phyloP scores from a whole-genome alignment of 331 rosid genomes.

The Rosa hybrid region DNA sequence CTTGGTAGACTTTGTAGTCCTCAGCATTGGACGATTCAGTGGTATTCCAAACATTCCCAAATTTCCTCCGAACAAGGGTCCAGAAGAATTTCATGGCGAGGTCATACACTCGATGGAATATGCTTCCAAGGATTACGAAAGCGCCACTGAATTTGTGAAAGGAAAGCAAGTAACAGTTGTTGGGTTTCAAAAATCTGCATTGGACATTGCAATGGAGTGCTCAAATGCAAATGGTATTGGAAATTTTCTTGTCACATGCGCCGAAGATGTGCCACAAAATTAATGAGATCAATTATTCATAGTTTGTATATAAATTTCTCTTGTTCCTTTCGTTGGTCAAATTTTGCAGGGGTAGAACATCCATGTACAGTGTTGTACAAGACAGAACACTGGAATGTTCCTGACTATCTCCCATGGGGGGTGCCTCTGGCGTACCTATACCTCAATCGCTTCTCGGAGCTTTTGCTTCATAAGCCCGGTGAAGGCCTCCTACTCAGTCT shows the following conservation, averaged over 20 bases:
- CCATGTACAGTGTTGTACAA: slow-evolving; percentile 64
- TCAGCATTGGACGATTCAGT: slow-evolving; percentile 70
- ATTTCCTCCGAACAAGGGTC: slow-evolving; percentile 57
- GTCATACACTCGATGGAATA: slow-evolving; percentile 63
- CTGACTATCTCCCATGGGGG: slow-evolving; percentile 73
- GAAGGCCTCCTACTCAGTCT: slow-evolving; percentile 50
- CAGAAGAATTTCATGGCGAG: slow-evolving; percentile 48
- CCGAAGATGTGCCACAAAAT: not conserved
- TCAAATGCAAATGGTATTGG: slow-evolving; percentile 48
- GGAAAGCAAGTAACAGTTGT: slow-evolving; percentile 55
- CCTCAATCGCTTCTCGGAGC: slow-evolving; percentile 63
- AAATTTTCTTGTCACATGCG: not conserved
- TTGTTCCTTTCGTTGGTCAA: not conserved
- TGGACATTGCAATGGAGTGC: slow-evolving; percentile 69
- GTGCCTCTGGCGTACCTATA: slow-evolving; percentile 48
- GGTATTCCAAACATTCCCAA: slow-evolving; percentile 70
- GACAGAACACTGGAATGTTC: slow-evolving; percentile 58
- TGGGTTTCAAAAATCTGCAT: slow-evolving; percentile 67
- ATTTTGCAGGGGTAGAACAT: slow-evolving; percentile 43
- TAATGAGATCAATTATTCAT: not conserved
- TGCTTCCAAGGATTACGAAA: slow-evolving; percentile 49
- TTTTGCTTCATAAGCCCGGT: slow-evolving; percentile 67
- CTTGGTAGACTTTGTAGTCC: slow-evolving; percentile 57
- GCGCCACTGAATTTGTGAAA: slow-evolving; percentile 38
- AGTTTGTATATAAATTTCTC: not conserved